Evolutionary conservation across 2,329 filamentous ascomycete genomes (phyloP).

Genomic region (Fusarium tanahbumbuense): DNA sequence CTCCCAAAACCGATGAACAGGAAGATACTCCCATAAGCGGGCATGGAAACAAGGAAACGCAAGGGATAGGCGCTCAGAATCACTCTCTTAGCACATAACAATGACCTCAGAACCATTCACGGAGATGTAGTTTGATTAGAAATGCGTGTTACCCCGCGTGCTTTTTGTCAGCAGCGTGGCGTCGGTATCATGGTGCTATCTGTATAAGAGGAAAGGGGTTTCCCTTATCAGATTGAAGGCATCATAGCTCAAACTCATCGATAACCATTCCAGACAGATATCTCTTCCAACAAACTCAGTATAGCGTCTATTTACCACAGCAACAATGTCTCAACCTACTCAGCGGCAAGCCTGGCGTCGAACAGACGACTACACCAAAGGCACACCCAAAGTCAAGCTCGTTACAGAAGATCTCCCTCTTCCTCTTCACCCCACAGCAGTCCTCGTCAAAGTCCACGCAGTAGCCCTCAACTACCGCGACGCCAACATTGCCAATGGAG

Average conservation of each 20-base stretch:
- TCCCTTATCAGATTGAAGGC: neutral
- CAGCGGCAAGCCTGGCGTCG: constrained; percentile 44
- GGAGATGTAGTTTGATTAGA: neutral
- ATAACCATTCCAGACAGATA: too few relatives aligned
- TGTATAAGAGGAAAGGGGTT: neutral
- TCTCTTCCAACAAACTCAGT: neutral
- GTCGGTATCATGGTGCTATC: neutral
- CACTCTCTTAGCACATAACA: neutral
- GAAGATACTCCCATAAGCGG: neutral
- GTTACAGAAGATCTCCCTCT: constrained; percentile 49
- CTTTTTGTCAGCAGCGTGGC: constrained; percentile 8
- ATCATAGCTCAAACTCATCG: neutral
- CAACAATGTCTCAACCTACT: constrained; percentile 21
- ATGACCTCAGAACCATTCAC: neutral
- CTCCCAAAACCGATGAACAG: constrained; percentile 1
- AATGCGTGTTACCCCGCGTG: constrained; percentile 1
- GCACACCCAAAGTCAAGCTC: constrained; percentile 50
- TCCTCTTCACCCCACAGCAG: constrained; percentile 47
- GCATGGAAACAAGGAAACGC: neutral
- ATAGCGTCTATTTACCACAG: too few relatives aligned
- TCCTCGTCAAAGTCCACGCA: constrained; percentile 50
- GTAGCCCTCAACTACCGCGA: constrained; percentile 53
- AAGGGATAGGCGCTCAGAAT: neutral
- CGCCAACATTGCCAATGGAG: constrained; percentile 53
- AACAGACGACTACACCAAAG: constrained; percentile 47